phyloP scores from a whole-genome alignment of 2,329 filamentous ascomycete species.

The Alternaria arbusti region DNA sequence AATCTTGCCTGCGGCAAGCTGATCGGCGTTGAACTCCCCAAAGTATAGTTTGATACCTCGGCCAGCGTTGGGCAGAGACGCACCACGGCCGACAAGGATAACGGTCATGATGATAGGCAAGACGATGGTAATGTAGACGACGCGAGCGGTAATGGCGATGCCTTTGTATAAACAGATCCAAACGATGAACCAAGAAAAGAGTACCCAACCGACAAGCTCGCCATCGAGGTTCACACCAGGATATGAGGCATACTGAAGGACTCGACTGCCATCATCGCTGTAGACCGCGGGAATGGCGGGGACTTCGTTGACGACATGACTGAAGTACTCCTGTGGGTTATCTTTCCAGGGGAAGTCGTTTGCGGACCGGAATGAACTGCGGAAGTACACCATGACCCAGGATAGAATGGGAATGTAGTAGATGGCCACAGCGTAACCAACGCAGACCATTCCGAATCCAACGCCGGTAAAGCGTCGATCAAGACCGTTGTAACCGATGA shows the following conservation, averaged over 20 bases:
- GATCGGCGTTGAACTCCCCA: slow-evolving; percentile 1
- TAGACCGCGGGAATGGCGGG: neutral
- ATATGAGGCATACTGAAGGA: neutral
- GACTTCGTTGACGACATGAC: slow-evolving; percentile 2
- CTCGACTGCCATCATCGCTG: neutral
- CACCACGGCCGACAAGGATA: slow-evolving; percentile 15
- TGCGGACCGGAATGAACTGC: slow-evolving; percentile 11
- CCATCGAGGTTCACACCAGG: neutral
- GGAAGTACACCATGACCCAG: slow-evolving; percentile 27
- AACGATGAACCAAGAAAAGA: slow-evolving; percentile 11
- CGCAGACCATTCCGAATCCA: slow-evolving; percentile 1
- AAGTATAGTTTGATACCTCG: slow-evolving; percentile 17
- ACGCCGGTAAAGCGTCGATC: slow-evolving; percentile 1
- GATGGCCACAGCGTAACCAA: slow-evolving; percentile 3
- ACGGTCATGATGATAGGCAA: slow-evolving; percentile 19
- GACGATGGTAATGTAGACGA: slow-evolving; percentile 28
- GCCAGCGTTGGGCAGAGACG: slow-evolving; percentile 14
- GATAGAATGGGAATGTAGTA: slow-evolving; percentile 22
- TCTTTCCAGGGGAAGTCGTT: slow-evolving; percentile 20
- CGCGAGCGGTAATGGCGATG: slow-evolving; percentile 20
- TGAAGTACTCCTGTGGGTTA: slow-evolving; percentile 10
- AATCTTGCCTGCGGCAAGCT: slow-evolving; percentile 49
- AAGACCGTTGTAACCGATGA: slow-evolving; percentile 5
- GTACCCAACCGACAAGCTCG: neutral
- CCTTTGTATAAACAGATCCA: slow-evolving; percentile 23